phyloP scores from a whole-genome alignment of 2,329 filamentous ascomycete species.

The Leptographium galeiforme region DNA sequence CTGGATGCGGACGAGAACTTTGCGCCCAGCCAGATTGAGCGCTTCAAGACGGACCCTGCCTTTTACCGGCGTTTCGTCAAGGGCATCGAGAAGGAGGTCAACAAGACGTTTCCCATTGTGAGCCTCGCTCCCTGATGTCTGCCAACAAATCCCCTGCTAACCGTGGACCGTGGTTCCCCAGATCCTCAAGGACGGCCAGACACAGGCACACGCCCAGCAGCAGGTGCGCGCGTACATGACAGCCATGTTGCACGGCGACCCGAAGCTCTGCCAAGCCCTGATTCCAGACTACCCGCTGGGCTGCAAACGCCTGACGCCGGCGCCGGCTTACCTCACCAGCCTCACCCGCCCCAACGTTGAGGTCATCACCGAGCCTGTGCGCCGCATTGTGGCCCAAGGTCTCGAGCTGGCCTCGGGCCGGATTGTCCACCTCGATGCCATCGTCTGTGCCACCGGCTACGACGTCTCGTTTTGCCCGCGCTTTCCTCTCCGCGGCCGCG shows the following conservation, averaged over 20 bases:
- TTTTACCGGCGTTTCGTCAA: constrained; percentile 34
- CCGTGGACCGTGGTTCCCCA: constrained; percentile 8
- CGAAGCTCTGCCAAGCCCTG: constrained; percentile 33
- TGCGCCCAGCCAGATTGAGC: constrained; percentile 28
- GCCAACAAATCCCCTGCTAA: neutral
- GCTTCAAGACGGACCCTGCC: constrained; percentile 30
- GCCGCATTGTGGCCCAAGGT: constrained; percentile 31
- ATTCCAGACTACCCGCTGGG: constrained; percentile 37
- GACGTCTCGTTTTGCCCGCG: constrained; percentile 38
- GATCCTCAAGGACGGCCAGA: constrained; percentile 25
- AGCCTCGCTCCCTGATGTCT: constrained; percentile 9
- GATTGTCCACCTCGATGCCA: constrained; percentile 36
- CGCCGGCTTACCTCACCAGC: constrained; percentile 33
- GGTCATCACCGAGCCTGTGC: constrained; percentile 31
- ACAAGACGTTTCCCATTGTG: constrained; percentile 28
- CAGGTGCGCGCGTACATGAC: constrained; percentile 34
- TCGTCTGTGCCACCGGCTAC: constrained; percentile 46
- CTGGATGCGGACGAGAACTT: constrained; percentile 30
- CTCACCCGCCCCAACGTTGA: constrained; percentile 33
- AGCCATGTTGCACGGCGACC: constrained; percentile 30
- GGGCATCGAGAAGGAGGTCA: constrained; percentile 30
- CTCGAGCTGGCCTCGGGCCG: constrained; percentile 33
- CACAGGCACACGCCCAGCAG: constrained; percentile 26
- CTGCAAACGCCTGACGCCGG: constrained; percentile 35
- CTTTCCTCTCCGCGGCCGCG: constrained; percentile 34